Evolutionary conservation across 768 basidiomycete species (phyloP).

Genomic region (Tremella mesenterica): DNA sequence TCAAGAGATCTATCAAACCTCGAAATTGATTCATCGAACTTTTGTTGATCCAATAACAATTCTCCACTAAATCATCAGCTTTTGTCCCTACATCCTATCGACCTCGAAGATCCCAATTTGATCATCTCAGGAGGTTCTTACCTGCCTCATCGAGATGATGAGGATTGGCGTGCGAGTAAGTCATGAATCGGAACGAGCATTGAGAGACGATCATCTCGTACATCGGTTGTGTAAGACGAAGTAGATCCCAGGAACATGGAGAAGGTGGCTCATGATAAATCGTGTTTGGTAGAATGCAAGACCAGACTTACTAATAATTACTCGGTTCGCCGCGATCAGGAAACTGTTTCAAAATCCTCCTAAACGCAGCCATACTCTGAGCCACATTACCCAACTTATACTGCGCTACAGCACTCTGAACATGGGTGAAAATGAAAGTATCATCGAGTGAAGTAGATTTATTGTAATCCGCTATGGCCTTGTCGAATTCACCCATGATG

Average conservation of each 20-base stretch:
- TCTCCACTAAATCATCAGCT: conserved; percentile 60
- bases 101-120: no score
- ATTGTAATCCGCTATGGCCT: conserved; percentile 83
- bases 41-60: conserved; percentile 80
- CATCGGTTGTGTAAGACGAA: no score
- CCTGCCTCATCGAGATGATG: no score
- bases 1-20: conserved; percentile 89
- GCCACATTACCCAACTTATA: conserved; percentile 76
- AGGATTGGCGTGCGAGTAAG: no score
- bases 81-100: neutral
- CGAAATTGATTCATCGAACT: conserved; percentile 70
- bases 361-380: conserved; percentile 83
- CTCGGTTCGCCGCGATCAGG: conserved; percentile 77
- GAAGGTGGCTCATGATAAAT: neutral
- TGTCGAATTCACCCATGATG: conserved; percentile 71
- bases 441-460: conserved; percentile 81
- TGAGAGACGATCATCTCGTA: no score
- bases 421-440: conserved; percentile 88
- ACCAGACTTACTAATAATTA: conserved; percentile 71
- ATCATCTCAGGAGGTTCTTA: no score
- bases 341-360: conserved; percentile 74
- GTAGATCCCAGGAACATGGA: conserved; percentile 5
- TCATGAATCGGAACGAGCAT: no score
- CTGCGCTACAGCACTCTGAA: conserved; percentile 92
- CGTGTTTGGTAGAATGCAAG: neutral